Conservation (phyloP, 768 basidiomycete species). For the Rhodotorula graminis region DNA sequence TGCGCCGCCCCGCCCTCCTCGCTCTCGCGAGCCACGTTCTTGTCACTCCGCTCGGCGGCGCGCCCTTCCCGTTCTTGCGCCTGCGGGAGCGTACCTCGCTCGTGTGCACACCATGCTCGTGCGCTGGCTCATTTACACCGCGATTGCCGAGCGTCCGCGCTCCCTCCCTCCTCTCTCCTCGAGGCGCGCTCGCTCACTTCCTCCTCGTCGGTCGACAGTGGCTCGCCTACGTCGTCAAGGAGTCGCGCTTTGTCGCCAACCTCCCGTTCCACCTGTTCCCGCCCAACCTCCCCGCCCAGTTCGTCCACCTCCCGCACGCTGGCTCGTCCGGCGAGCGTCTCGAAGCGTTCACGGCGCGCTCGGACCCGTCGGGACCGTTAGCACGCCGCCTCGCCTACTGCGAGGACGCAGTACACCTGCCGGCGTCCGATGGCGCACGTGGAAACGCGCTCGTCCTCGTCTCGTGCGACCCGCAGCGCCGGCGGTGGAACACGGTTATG, state of each 20-base stretch:
- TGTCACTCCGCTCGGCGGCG: too few relatives aligned
- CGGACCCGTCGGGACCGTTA: accelerated
- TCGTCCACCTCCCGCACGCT: background rate
- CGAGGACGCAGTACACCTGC: slow-evolving; percentile 8
- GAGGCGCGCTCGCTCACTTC: too few relatives aligned
- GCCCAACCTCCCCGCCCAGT: background rate
- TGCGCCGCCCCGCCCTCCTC: too few relatives aligned
- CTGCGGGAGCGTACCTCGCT: too few relatives aligned
- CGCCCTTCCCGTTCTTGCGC: too few relatives aligned
- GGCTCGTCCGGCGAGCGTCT: background rate
- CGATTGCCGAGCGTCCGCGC: too few relatives aligned
- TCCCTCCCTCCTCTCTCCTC: background rate
- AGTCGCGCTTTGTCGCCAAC: background rate
- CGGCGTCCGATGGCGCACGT: background rate
- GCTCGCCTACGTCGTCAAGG: background rate
- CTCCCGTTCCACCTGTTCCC: background rate
- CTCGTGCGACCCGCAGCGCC: slow-evolving; percentile 56
- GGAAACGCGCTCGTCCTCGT: slow-evolving; percentile 48
- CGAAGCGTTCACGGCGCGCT: background rate
- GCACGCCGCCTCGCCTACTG: slow-evolving; percentile 22
- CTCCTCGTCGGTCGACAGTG: background rate
- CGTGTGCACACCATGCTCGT: too few relatives aligned
- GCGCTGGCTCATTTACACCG: too few relatives aligned
- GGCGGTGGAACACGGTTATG: slow-evolving; percentile 66
- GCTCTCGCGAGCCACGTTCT: too few relatives aligned